These are phyloP conservation scores for Bipolaris victoriae DNA, from an alignment of 2,329 filamentous ascomycete species.

Conservation along the genomic window DNA sequence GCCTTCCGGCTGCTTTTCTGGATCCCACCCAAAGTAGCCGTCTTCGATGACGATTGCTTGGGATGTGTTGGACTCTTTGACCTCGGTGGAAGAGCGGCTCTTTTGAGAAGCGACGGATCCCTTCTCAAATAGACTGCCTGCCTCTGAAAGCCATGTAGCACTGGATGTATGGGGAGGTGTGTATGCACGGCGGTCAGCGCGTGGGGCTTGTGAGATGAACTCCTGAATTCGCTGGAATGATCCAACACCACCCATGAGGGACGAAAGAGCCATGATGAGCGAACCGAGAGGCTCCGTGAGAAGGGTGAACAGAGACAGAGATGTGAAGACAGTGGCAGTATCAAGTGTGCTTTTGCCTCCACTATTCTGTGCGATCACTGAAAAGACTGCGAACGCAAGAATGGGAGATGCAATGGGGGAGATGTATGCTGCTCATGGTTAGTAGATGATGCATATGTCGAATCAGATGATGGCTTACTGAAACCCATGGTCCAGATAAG, in stretches of 20 bases:
- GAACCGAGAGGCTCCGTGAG: slow-evolving; percentile 55
- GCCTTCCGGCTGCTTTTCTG: slow-evolving; percentile 45
- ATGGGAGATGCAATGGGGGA: slow-evolving; percentile 51
- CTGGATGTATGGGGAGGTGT: slow-evolving; percentile 28
- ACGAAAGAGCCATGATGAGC: slow-evolving; percentile 54
- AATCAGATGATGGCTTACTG: slow-evolving; percentile 25
- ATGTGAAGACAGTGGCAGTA: slow-evolving; percentile 54
- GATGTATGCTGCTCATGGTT: slow-evolving; percentile 33
- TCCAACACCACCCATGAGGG: slow-evolving; percentile 54
- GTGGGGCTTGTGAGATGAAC: slow-evolving; percentile 47
- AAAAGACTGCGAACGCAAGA: slow-evolving; percentile 55
- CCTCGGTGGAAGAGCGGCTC: slow-evolving; percentile 29
- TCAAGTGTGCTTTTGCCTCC: slow-evolving; percentile 44
- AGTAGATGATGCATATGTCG: not conserved
- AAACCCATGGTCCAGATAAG: slow-evolving; percentile 48
- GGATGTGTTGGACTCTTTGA: slow-evolving; percentile 27
- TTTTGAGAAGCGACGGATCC: slow-evolving; percentile 34
- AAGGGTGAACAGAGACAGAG: slow-evolving; percentile 56
- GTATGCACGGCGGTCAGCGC: slow-evolving; percentile 30
- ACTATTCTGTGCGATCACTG: slow-evolving; percentile 48
- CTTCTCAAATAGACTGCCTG: slow-evolving; percentile 34
- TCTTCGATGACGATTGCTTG: slow-evolving; percentile 52
- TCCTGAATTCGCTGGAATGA: slow-evolving; percentile 56
- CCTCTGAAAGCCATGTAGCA: slow-evolving; percentile 25
- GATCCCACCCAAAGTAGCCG: slow-evolving; percentile 57